These are phyloP conservation scores for Fusarium sp. DNA, from an alignment of 2,329 filamentous ascomycete genomes.

Conservation along the genomic window DNA sequence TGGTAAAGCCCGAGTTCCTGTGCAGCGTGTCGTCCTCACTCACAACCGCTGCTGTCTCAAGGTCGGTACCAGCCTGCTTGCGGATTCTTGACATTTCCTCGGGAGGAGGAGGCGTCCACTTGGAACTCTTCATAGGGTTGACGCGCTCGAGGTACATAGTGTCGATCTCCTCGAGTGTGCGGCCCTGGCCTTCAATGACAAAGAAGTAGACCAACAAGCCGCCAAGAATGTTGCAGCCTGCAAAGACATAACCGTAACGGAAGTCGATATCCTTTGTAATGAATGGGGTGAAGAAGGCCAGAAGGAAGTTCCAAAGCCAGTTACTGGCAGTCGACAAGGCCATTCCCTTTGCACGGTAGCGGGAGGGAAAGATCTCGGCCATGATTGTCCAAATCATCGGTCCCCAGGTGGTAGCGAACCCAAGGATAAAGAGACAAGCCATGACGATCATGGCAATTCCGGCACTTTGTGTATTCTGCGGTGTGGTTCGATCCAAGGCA, in stretches of 20 bases:
- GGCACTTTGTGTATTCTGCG: constrained; percentile 53
- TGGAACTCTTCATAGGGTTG: constrained; percentile 70
- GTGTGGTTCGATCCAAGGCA: constrained; percentile 52
- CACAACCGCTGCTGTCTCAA: constrained; percentile 40
- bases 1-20: constrained; percentile 10
- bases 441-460: constrained; percentile 74
- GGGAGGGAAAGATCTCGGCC: constrained; percentile 73
- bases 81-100: constrained; percentile 59
- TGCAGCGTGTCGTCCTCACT: constrained; percentile 39
- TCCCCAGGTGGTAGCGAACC: constrained; percentile 76
- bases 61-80: constrained; percentile 55
- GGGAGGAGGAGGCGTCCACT: constrained; percentile 62
- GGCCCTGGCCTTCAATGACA: constrained; percentile 78
- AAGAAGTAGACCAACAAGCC: constrained; percentile 80
- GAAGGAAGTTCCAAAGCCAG: constrained; percentile 81
- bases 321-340: constrained; percentile 71
- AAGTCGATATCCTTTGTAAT: constrained; percentile 80
- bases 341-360: constrained; percentile 71
- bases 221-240: constrained; percentile 74
- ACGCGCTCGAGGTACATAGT: constrained; percentile 79
- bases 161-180: constrained; percentile 83
- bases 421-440: constrained; percentile 72
- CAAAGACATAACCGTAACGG: constrained; percentile 81
- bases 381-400: constrained; percentile 75
- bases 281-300: constrained; percentile 84